Conservation (phyloP, 2,329 filamentous ascomycete genomes). For the Teratosphaeria destructans region DNA sequence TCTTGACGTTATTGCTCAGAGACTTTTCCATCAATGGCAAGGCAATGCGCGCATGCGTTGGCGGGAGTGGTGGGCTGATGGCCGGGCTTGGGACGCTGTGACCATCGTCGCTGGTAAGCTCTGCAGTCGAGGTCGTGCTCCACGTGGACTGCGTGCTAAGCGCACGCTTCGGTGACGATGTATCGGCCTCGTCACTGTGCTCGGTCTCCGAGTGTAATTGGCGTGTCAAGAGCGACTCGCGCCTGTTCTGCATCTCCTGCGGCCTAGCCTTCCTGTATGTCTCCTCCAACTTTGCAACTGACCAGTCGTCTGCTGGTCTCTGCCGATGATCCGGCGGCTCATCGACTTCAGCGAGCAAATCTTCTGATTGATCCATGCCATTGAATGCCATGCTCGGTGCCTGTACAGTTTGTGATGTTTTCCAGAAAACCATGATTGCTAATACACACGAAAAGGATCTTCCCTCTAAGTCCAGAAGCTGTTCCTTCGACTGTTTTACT, state of each 20-base stretch:
- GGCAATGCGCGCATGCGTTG: conserved; percentile 36
- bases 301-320: conserved; percentile 8
- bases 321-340: conserved; percentile 67
- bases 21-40: conserved; percentile 29
- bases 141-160: conserved; percentile 54
- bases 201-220: conserved; percentile 55
- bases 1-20: conserved; percentile 27
- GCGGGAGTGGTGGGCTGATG: conserved; percentile 71
- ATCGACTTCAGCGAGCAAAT: conserved; percentile 66
- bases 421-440: conserved; percentile 8
- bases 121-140: conserved; percentile 73
- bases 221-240: conserved; percentile 77
- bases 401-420: conserved; percentile 3
- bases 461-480: neutral
- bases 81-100: conserved; percentile 70
- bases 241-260: conserved; percentile 41
- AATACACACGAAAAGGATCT: neutral
- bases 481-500: neutral
- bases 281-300: conserved; percentile 17
- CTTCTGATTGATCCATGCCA: conserved; percentile 36
- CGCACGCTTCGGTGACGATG: conserved; percentile 27
- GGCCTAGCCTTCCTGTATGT: conserved; percentile 39
- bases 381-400: conserved; percentile 10
- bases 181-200: conserved; percentile 27
- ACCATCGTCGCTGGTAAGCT: conserved; percentile 81